phyloP scores from a whole-genome alignment of 1,284 basidiomycete species.

The Butyriboletus appendiculatus region DNA sequence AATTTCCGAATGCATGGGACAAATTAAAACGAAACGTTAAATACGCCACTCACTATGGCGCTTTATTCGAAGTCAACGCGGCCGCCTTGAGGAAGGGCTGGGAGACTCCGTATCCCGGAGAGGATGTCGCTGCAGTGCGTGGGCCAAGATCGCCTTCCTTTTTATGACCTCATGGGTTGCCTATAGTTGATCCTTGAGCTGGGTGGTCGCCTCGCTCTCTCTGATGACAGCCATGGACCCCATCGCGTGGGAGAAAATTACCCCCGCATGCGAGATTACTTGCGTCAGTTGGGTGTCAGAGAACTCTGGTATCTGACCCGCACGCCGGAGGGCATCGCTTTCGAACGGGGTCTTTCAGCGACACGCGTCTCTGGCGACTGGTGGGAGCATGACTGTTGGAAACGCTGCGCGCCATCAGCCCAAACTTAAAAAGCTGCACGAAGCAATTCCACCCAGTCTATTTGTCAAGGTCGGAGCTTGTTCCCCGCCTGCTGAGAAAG shows the following conservation, averaged over 20 bases:
- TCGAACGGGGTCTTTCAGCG: conserved; percentile 44
- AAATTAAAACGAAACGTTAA: conserved; percentile 78
- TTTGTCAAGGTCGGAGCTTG: conserved; percentile 37
- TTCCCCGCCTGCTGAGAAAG: conserved; percentile 23
- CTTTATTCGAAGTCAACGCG: conserved; percentile 92
- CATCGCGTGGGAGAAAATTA: conserved; percentile 91
- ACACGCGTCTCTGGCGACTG: conserved; percentile 51
- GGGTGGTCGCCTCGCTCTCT: conserved; percentile 81
- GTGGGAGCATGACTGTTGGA: conserved; percentile 63
- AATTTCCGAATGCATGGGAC: conserved; percentile 60
- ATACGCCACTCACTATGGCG: conserved; percentile 81
- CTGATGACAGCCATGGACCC: conserved; percentile 95
- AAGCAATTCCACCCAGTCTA: conserved; percentile 5
- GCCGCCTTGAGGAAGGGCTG: conserved; percentile 94
- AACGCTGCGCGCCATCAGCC: conserved; percentile 13
- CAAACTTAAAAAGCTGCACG: conserved; percentile 18
- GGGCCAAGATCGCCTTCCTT: conserved; percentile 11
- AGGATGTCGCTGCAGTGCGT: conserved; percentile 75
- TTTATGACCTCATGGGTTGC: conserved; percentile 23
- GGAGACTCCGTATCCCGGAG: conserved; percentile 81
- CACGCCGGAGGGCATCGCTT: conserved; percentile 34
- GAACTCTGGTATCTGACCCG: conserved; percentile 71
- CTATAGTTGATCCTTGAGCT: conserved; percentile 66
- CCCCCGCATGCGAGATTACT: conserved; percentile 63
- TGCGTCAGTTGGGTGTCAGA: conserved; percentile 58